phyloP scores from a whole-genome alignment of 257 asterid genomes.

The Solanum chmielewskii region DNA sequence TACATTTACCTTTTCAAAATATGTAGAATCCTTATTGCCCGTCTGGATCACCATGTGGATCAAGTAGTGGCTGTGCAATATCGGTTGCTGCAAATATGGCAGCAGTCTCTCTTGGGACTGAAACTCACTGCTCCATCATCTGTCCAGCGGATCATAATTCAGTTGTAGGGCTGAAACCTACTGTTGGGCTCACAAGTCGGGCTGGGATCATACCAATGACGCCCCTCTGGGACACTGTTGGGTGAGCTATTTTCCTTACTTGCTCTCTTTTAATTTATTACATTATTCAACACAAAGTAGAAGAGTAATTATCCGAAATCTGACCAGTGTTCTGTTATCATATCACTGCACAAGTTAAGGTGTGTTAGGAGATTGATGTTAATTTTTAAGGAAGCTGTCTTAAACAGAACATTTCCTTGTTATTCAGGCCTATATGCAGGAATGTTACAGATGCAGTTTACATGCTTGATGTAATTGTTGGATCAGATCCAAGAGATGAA shows the following conservation, averaged over 20 bases:
- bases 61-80: slow-evolving; percentile 66
- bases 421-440: slow-evolving; percentile 37
- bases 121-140: slow-evolving; percentile 53
- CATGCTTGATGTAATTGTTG: slow-evolving; percentile 40
- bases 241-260: slow-evolving; percentile 13
- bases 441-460: slow-evolving; percentile 35
- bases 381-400: background rate
- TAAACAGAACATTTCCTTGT: background rate
- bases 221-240: slow-evolving; percentile 51
- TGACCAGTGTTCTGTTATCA: background rate
- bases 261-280: background rate
- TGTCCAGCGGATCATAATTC: slow-evolving; percentile 56
- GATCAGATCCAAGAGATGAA: slow-evolving; percentile 30
- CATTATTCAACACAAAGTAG: background rate
- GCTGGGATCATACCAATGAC: slow-evolving; percentile 58
- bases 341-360: background rate
- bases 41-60: slow-evolving; percentile 43
- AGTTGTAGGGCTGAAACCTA: slow-evolving; percentile 62
- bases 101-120: slow-evolving; percentile 49
- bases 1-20: background rate
- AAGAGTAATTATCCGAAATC: background rate
- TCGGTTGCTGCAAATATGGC: slow-evolving; percentile 62
- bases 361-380: background rate
- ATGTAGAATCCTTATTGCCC: slow-evolving; percentile 52
- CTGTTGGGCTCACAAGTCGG: slow-evolving; percentile 59